Base-by-base conservation (phyloP, 352 stramenopile genomes). In the Globisporangium uncinulatum region DNA sequence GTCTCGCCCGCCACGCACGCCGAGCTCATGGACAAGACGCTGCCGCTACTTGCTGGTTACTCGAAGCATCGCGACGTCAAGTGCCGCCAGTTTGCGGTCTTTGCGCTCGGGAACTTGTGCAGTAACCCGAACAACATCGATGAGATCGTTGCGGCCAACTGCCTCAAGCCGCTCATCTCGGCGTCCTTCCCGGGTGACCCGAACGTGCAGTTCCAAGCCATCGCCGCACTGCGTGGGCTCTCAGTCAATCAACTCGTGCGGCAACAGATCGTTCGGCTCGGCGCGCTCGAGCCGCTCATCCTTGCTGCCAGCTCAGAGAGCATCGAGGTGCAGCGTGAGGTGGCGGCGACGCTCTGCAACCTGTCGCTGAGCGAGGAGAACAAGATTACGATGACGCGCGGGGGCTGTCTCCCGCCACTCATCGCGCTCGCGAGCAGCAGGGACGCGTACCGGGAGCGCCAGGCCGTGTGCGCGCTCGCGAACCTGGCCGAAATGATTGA, bases 151-250 rank as follows among this genome's bases (percentile, higher is more conserved):
- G 74, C 73, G 9, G 75, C 80, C 9, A 89, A 97, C 36, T 94
- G 78, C 52, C 75, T 97, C 21, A 94, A 97, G 63, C 89, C 93
- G 19, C 84, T 98, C 53, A 96, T 99, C 50, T 93, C 91, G 4
- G 98, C 97, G 59, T 79, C 90, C 1, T 98, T 98, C 61, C 94
- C 94, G 6, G 89, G 91, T 4, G 82, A 97, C 41, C 61, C 83
- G 17, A 98, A 98, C 59, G 89, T 98, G 36, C 96, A 98, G 71
- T 98, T 98, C 70, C 95, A 98, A 74, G 95, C 96, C 4, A 97
- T 98, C 43, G 91, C 94, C 6, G 92, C 87, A 0, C 74, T 99
- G 2, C 87, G 92, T 4, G 94, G 94, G 0, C 70, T 99, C 14
- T 96, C 92, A 1, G 95, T 97, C 19, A 86, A 98, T 53, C 76